Base-by-base conservation (phyloP, 208 protist genomes). In the Leishmania tarentolae region DNA sequence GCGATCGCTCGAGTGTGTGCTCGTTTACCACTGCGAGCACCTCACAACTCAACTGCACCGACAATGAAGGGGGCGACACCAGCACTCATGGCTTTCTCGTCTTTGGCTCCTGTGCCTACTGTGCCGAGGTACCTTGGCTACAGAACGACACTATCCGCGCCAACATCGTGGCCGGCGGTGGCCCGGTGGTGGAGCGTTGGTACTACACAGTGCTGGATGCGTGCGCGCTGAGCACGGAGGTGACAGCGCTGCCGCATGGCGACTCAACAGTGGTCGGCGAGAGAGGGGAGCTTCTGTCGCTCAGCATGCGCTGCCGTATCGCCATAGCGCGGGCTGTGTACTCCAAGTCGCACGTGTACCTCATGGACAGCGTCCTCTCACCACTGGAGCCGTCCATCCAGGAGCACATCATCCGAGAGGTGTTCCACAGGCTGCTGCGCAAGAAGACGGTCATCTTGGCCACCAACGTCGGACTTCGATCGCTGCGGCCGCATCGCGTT, bases 311-410 rank as follows among this genome's bases (percentile, higher is more conserved):
- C 53, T 89, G 86, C 75, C 89, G 95, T 61, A 87, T 98, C 53
- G 83, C 85, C 19, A 86, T 98, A n/a, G 94, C 95, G 31, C 85
- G 95, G 35, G 92, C 94, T 0, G 78, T 97, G 8, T 98, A 96
- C 85, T 84, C 87, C 19, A 85, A 92, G 65, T 86, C 90, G 17
- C 94, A 98, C 80, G 87, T 97, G 28, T 95, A 95, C 70, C 76
- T 98, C 40, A 78, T 99, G 13, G 98, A 99, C 83, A 95, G 96
- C 82, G 88, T 97, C 59, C 90, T 99, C 35, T 88, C 83, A 17
- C 91, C 93, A 17, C 94, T 99, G 7, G 98, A 99, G 88, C 86
- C 83, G 35, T 57, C 88, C 21, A 90, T 96, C 0, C 90, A 90
- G 50, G 75, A 75, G 28, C 82, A 92, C 80, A 85, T 97, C 2